phyloP scores from a whole-genome alignment of 805 yeast species.

The Candida koratica region DNA sequence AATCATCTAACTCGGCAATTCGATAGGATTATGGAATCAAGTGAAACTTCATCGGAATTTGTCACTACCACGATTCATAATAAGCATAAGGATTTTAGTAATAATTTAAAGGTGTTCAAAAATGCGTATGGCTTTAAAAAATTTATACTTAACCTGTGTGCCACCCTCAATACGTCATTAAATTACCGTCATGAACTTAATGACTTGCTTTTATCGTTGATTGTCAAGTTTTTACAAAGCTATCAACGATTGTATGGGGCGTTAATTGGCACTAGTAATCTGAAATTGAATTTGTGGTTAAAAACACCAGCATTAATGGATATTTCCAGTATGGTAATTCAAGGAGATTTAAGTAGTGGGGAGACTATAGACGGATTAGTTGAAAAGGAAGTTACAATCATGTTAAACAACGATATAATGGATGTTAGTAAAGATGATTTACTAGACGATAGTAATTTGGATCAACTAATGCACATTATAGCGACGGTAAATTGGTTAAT shows the following conservation, averaged over 20 bases:
- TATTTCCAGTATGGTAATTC: constrained; percentile 15
- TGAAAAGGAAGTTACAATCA: constrained; percentile 25
- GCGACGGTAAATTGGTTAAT: constrained; percentile 55
- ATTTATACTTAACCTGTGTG: constrained; percentile 47
- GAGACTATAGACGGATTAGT: constrained; percentile 14
- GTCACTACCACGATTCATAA: constrained; percentile 2
- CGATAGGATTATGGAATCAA: constrained; percentile 7
- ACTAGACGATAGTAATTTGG: constrained; percentile 50
- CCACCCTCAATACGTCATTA: constrained; percentile 56
- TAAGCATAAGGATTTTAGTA: neutral
- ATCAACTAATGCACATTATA: constrained; percentile 49
- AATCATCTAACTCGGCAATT: constrained; percentile 39
- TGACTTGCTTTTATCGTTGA: constrained; percentile 36
- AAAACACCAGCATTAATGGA: constrained; percentile 25
- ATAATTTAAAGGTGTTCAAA: constrained; percentile 24
- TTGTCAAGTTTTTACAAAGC: constrained; percentile 30
- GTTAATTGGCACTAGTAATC: constrained; percentile 23
- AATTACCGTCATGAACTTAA: constrained; percentile 55
- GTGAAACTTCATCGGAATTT: neutral
- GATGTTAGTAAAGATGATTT: constrained; percentile 45
- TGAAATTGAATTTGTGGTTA: constrained; percentile 27
- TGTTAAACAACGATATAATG: constrained; percentile 21
- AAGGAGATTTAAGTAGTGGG: constrained; percentile 15
- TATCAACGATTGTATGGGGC: constrained; percentile 34
- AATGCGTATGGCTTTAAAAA: constrained; percentile 46